Evolutionary conservation across 129 eudicot genomes (phyloP).

Genomic region (Silybum marianum): DNA sequence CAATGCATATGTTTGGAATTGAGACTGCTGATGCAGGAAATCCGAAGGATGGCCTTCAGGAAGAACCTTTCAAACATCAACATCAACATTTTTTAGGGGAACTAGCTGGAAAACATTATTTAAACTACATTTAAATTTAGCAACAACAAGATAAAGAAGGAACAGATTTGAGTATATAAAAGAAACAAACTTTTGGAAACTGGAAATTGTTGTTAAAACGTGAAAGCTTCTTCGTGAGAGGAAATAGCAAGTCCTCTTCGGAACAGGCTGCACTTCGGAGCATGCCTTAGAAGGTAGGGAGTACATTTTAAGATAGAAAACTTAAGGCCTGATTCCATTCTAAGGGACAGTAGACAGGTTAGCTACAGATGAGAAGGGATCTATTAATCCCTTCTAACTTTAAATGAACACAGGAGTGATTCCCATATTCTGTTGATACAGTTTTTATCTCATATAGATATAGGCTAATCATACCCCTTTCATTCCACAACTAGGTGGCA

Average conservation of each 20-base stretch:
- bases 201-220: neutral
- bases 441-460: too few species aligned
- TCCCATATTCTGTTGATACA: neutral
- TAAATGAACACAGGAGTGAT: neutral
- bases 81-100: neutral
- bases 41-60: constrained; percentile 1
- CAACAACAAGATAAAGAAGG: neutral
- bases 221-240: neutral
- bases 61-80: neutral
- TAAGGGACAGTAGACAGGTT: neutral
- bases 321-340: neutral
- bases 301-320: neutral
- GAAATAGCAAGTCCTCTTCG: neutral
- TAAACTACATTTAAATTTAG: neutral
- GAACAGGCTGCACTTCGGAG: neutral
- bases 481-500: too few species aligned
- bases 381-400: neutral
- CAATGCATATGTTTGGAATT: neutral
- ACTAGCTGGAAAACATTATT: neutral
- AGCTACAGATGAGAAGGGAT: neutral
- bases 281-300: neutral
- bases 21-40: neutral
- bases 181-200: neutral
- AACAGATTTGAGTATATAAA: neutral
- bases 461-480: too few species aligned